Percentiles rank a stretch among this genome's conserved stretches.
These are phyloP conservation scores for Lentinula sp. DNA, from an alignment of 768 basidiomycete genomes.

Conservation along the genomic window DNA sequence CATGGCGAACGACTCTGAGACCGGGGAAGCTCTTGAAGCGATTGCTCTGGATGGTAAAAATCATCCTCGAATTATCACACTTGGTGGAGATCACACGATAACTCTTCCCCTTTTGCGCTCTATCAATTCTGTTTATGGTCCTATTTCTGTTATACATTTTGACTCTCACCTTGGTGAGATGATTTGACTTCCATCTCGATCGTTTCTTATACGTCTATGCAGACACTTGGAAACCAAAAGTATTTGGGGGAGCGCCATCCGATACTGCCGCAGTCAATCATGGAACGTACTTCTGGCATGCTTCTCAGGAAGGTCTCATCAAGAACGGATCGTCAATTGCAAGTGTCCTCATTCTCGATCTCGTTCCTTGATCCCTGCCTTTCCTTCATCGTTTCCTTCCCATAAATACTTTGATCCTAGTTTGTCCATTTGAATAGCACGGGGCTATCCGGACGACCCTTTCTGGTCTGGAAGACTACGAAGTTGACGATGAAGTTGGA, in stretches of 20 bases:
- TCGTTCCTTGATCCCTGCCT: conserved; percentile 12
- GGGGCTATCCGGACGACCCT: conserved; percentile 85
- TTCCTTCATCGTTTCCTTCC: conserved; percentile 5
- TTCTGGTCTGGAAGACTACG: conserved; percentile 71
- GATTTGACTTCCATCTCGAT: conserved; percentile 6
- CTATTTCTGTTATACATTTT: conserved; percentile 81
- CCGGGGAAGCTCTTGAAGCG: conserved; percentile 50
- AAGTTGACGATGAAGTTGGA: conserved; percentile 70
- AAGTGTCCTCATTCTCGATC: conserved; percentile 45
- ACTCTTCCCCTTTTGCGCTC: conserved; percentile 59
- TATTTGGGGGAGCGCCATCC: conserved; percentile 71
- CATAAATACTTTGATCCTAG: conserved; percentile 66
- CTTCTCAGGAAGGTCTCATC: conserved; percentile 76
- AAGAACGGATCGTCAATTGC: conserved; percentile 75
- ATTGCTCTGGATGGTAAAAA: conserved; percentile 64
- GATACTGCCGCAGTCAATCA: conserved; percentile 75
- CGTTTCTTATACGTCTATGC: not conserved
- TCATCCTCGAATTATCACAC: conserved; percentile 74
- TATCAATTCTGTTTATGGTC: conserved; percentile 70
- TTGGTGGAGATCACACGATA: conserved; percentile 84
- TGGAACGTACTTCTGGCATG: conserved; percentile 90
- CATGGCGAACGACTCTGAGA: conserved; percentile 56
- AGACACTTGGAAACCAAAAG: conserved; percentile 73
- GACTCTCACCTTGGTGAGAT: conserved; percentile 62
- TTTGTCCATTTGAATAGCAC: conserved; percentile 56